Percentiles rank a stretch among this genome's conserved stretches.
phyloP scores from a whole-genome alignment of 768 basidiomycete species.

The Erythrobasidium yunnanense region DNA sequence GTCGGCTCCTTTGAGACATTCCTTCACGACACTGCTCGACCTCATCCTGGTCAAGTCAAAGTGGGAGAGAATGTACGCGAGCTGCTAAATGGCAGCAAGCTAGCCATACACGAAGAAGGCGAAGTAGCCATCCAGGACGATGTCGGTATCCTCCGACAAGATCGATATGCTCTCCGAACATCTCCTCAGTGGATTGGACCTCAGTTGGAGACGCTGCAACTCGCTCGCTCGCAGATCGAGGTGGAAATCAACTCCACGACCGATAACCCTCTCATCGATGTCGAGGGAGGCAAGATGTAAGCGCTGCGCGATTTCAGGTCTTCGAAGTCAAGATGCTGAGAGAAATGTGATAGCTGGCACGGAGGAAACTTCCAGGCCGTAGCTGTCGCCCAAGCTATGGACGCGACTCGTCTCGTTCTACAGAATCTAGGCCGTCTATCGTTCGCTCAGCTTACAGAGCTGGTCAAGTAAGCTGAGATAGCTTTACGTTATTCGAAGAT shows the following conservation, averaged over 20 bases:
- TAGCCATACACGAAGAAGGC: slow-evolving; percentile 60
- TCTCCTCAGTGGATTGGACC: slow-evolving; percentile 72
- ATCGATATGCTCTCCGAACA: slow-evolving; percentile 52
- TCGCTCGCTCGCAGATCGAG: slow-evolving; percentile 55
- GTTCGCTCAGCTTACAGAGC: slow-evolving; percentile 59
- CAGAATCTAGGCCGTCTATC: slow-evolving; percentile 60
- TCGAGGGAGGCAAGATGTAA: slow-evolving; percentile 55
- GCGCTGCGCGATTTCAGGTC: slow-evolving; percentile 45
- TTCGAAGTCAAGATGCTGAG: too few species aligned
- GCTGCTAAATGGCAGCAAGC: slow-evolving; percentile 57
- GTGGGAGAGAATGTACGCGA: slow-evolving; percentile 58
- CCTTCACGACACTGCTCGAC: slow-evolving; percentile 60
- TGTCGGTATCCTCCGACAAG: slow-evolving; percentile 63
- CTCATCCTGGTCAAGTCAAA: slow-evolving; percentile 77
- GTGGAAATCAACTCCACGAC: slow-evolving; percentile 78
- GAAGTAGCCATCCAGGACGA: slow-evolving; percentile 66
- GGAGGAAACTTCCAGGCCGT: slow-evolving; percentile 63
- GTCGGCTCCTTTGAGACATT: slow-evolving; percentile 45
- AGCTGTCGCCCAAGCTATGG: slow-evolving; percentile 75
- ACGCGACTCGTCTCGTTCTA: slow-evolving; percentile 66
- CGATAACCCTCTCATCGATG: slow-evolving; percentile 74
- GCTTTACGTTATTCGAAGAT: too few species aligned
- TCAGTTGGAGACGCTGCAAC: slow-evolving; percentile 66
- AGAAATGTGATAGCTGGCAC: background rate
- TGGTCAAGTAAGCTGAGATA: slow-evolving; percentile 48